Evolutionary conservation across 768 basidiomycete species (phyloP).

Genomic region (Coprinellus micaceus): DNA sequence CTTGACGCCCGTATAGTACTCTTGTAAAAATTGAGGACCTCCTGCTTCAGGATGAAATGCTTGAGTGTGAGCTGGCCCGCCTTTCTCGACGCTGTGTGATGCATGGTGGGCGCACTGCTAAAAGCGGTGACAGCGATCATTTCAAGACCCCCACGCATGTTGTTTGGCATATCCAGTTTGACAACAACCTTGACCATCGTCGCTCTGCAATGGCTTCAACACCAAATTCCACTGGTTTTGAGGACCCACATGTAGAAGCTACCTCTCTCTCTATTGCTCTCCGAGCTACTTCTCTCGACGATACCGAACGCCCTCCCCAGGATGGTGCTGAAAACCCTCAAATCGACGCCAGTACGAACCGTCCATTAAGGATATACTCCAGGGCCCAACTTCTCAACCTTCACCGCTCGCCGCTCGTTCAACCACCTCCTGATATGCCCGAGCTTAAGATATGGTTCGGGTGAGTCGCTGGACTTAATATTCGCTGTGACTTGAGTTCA

Average conservation of each 20-base stretch:
- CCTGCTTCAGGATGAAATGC: conserved; percentile 70
- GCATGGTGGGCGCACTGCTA: conserved; percentile 8
- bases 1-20: conserved; percentile 64
- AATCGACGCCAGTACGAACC: conserved; percentile 22
- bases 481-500: conserved; percentile 23
- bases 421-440: conserved; percentile 72
- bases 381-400: conserved; percentile 66
- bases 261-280: conserved; percentile 8
- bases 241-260: background rate
- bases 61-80: conserved; percentile 47
- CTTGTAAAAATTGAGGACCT: conserved; percentile 61
- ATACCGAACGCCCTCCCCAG: conserved; percentile 5
- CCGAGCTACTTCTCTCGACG: conserved; percentile 18
- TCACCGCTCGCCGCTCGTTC: conserved; percentile 71
- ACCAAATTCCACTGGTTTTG: conserved; percentile 6
- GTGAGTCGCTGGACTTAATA: conserved; percentile 40
- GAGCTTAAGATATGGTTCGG: conserved; percentile 86
- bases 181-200: conserved; percentile 12
- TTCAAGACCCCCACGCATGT: conserved; percentile 37
- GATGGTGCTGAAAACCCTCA: conserved; percentile 25
- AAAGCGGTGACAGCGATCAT: conserved; percentile 24
- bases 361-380: conserved; percentile 63
- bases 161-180: conserved; percentile 16
- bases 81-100: background rate
- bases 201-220: conserved; percentile 19